A percentile compares a stretch with the other conserved stretches of the same genome.
Evolutionary conservation across 116 monocot species (phyloP).

Genomic region (Dioscorea cayenensis): DNA sequence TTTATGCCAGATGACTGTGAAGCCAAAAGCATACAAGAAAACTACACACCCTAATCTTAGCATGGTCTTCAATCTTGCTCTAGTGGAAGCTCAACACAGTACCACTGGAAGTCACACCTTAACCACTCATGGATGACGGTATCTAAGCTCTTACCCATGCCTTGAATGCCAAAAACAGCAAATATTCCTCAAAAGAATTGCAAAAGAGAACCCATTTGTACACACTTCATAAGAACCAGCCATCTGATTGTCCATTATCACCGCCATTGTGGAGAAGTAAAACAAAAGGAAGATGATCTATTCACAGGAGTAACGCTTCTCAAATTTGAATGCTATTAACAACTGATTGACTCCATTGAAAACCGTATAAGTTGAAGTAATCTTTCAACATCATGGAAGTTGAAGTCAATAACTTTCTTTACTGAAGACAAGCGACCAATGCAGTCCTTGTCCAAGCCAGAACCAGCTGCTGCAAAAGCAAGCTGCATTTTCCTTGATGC

Average conservation of each 20-base stretch:
- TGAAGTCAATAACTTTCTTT: conserved; percentile 1
- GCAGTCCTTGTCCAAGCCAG: conserved; percentile 25
- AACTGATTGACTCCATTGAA: conserved; percentile 6
- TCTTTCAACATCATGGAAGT: conserved; percentile 2
- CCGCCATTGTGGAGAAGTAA: background rate
- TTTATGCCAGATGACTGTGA: background rate
- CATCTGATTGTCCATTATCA: background rate
- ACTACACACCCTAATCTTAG: background rate
- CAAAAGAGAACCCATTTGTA: background rate
- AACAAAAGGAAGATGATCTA: background rate
- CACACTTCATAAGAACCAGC: background rate
- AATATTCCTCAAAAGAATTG: background rate
- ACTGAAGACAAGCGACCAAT: conserved; percentile 49
- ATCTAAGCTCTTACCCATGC: background rate
- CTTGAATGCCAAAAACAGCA: background rate
- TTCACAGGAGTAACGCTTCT: background rate
- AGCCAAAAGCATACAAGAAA: background rate
- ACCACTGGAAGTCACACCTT: background rate
- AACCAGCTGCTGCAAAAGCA: conserved; percentile 56
- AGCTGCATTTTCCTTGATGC: conserved; percentile 67
- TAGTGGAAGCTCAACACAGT: background rate
- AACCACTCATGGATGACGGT: background rate
- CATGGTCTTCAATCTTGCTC: background rate
- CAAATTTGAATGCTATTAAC: too few relatives aligned
- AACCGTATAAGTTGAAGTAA: background rate